Evolutionary conservation across 2,329 filamentous ascomycete genomes (phyloP), one percentile per base, ranked within the genome.

Genomic region (Alternaria triticimaculans): DNA sequence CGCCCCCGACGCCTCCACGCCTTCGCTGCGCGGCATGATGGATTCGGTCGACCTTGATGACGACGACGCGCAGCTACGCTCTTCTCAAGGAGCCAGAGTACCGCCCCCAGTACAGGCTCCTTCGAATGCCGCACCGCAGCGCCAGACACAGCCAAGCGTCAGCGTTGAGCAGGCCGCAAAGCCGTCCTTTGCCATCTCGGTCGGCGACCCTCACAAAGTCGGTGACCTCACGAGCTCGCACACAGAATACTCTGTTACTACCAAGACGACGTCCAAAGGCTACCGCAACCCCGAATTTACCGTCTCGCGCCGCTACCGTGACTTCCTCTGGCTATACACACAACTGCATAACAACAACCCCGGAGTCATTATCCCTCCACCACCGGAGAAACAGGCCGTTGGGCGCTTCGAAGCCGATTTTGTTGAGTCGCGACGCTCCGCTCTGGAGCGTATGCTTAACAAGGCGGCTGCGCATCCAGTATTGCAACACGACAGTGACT

Each of bases 261-360:
- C 96, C 62, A 96, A 92, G 92, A 99, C 96, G 12, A 92, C 93
- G 1, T 98, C 95, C 41, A 97, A 97, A 83, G 96, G 94, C 55
- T 99, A 98, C 81, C 92, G 92, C 77, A 92, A 95, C 75, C 86
- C 92, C 56, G 94, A 97, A 76, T 98, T 99, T 76, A 90, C 93
- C 60, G 96, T 99, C 71, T 97, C 94, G 75, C 88, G 96, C 72
- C 89, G 96, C 76, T 99, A 98, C 81, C 90, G 94, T 63, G 96
- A 99, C 82, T 99, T 99, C 80, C 84, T 99, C 57, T 99, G 96
- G 96, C 89, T 99, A 26, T 99, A 99, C 81, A 97, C 91, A 72
- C 93, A 94, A 28, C 85, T 99, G 64, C 96, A 98, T 78, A 91
- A 90, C 65, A 99, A 97, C 80, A 97, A 96, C 74, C 96, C 96